Evolutionary conservation across 148 eudicot genomes (phyloP), one percentile per base, ranked within the genome.

Genomic region (Fagopyrum esculentum): DNA sequence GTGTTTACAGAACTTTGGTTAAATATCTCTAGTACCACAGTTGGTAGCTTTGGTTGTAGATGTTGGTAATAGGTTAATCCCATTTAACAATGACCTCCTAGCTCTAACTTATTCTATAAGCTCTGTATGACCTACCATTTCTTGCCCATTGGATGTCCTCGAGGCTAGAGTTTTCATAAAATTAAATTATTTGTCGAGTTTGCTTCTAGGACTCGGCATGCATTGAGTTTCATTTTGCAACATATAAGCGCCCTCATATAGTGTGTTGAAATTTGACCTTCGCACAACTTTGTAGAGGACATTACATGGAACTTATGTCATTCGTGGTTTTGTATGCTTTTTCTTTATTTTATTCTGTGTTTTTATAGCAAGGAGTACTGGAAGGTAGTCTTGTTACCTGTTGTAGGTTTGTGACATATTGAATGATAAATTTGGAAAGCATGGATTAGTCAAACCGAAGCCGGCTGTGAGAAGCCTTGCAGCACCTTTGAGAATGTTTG

Each of bases 361-460:
- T 51, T 51, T 57, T 11, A 57, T 22, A 6, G 17, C 17, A n/a
- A 16, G 60, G 17, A 16, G 60, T 16, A 55, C 15, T 55, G 60
- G 6, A 57, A 26, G 44, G 68, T 3, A 59, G 11, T 51, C 15
- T 74, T 66, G 10, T 30, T 79, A 30, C 11, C 16, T 78, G 29
- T 1, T 64, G 59, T 75, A 95, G 99, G 95, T 87, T 47, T 96
- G 99, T 78, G 77, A 91, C 73, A 90, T 19, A 60, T 74, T 96
- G 54, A 90, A 87, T 73, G 97, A 96, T 74, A 92, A 88, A 81
- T 96, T 96, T 81, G 95, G 91, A 66, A 96, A 93, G 86, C 99
- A 96, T 81, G 99, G 97, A 43, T 77, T 96, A 64, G 89, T 88
- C n/a, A 96, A 96, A 82, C 89, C 80, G 71, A 85, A 85, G 75